These are phyloP conservation scores for Graphium sp. DNA, from an alignment of 2,329 filamentous ascomycete genomes.

Conservation along the genomic window DNA sequence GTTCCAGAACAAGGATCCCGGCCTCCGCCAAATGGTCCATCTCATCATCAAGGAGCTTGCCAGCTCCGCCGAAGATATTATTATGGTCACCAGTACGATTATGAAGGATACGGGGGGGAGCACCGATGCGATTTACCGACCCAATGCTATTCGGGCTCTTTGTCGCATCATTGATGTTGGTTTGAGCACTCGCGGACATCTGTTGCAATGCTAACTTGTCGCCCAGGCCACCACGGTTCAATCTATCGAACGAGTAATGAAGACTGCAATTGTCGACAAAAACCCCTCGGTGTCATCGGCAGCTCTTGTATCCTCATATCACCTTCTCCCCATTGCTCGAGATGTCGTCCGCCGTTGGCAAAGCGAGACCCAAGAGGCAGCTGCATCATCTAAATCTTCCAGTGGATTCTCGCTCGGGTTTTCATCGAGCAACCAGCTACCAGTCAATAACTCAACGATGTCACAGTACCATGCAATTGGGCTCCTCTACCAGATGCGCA, in stretches of 20 bases:
- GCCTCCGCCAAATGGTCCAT: constrained; percentile 96
- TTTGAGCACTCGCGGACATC: constrained; percentile 6
- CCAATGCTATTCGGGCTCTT: constrained; percentile 88
- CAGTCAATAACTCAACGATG: constrained; percentile 92
- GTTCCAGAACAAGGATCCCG: constrained; percentile 98
- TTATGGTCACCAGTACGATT: constrained; percentile 98
- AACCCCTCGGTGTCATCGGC: constrained; percentile 94
- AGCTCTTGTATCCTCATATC: constrained; percentile 90
- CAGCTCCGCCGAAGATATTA: constrained; percentile 90
- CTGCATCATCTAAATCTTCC: constrained; percentile 74
- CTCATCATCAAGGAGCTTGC: constrained; percentile 96
- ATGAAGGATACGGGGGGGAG: constrained; percentile 98
- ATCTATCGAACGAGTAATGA: constrained; percentile 95
- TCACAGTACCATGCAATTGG: constrained; percentile 97
- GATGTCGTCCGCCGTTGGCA: constrained; percentile 97
- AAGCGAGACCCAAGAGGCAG: constrained; percentile 94
- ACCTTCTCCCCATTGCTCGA: constrained; percentile 86
- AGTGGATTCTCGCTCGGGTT: constrained; percentile 86
- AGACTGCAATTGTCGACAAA: constrained; percentile 98
- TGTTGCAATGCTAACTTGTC: neutral
- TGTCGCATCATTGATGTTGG: constrained; percentile 93
- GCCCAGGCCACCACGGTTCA: constrained; percentile 78
- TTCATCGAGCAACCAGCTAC: constrained; percentile 56
- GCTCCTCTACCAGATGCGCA: constrained; percentile 92
- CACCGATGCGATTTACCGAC: constrained; percentile 83